phyloP scores from a whole-genome alignment of 75 land plant genomes.

The Pseudotsuga menziesii region DNA sequence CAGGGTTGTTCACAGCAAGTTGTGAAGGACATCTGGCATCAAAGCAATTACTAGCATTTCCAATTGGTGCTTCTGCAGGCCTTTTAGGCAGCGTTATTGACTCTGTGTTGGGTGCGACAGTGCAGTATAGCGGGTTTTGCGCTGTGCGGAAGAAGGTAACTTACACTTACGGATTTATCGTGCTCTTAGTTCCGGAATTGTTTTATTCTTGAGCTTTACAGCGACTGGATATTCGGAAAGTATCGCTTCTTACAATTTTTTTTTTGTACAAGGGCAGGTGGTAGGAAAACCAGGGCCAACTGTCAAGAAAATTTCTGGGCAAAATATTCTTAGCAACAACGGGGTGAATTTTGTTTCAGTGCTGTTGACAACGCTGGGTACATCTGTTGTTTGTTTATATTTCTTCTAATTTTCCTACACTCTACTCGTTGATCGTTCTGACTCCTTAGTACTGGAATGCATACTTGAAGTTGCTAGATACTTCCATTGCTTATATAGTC shows the following conservation, averaged over 20 bases:
- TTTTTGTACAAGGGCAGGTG: constrained; percentile 39
- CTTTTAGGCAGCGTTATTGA: constrained; percentile 80
- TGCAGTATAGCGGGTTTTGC: constrained; percentile 87
- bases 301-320: constrained; percentile 75
- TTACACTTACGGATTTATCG: neutral
- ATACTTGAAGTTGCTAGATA: neutral
- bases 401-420: constrained; percentile 40
- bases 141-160: constrained; percentile 83
- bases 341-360: constrained; percentile 80
- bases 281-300: constrained; percentile 94
- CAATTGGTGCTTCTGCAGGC: constrained; percentile 64
- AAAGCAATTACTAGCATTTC: constrained; percentile 66
- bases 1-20: constrained; percentile 56
- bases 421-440: neutral
- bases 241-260: constrained; percentile 2
- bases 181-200: constrained; percentile 3
- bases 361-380: constrained; percentile 55
- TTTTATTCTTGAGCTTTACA: neutral
- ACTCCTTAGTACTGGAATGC: neutral
- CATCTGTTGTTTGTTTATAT: constrained; percentile 51
- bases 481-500: neutral
- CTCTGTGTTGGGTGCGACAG: constrained; percentile 84
- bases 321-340: constrained; percentile 74
- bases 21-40: constrained; percentile 32
- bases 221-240: neutral